Evolutionary conservation across 2,329 filamentous ascomycete species (phyloP).

Genomic region (Ophioceras dolichostomum): DNA sequence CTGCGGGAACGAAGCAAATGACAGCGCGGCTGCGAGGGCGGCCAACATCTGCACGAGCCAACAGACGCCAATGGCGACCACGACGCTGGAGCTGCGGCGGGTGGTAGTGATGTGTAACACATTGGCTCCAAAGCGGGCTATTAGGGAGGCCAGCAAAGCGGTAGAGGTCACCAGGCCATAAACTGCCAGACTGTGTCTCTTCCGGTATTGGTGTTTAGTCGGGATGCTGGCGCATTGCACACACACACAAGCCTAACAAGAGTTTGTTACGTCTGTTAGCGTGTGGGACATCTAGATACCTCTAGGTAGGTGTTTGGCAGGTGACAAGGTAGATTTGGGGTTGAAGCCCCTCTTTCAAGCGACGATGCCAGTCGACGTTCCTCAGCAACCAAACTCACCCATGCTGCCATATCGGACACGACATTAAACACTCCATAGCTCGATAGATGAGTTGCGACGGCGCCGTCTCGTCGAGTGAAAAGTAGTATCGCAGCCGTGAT

Average conservation of each 20-base stretch:
- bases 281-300: too few relatives aligned
- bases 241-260: too few relatives aligned
- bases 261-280: too few relatives aligned
- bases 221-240: constrained; percentile 17
- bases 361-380: too few relatives aligned
- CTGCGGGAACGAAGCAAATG: constrained; percentile 18
- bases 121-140: constrained; percentile 12
- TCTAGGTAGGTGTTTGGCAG: too few relatives aligned
- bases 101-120: constrained; percentile 9
- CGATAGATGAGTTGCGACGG: too few relatives aligned
- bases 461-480: too few relatives aligned
- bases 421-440: too few relatives aligned
- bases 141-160: constrained; percentile 10
- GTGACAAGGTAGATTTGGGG: too few relatives aligned
- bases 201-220: constrained; percentile 12
- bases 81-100: constrained; percentile 5
- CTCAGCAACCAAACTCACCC: too few relatives aligned
- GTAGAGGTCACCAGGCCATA: constrained; percentile 14
- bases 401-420: too few relatives aligned
- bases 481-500: constrained; percentile 11
- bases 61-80: constrained; percentile 10
- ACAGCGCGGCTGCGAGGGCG: constrained; percentile 10
- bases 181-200: constrained; percentile 14
- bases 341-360: too few relatives aligned
- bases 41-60: constrained; percentile 14